Conservation (phyloP, 768 basidiomycete genomes). For the Austroboletus eburneus region DNA sequence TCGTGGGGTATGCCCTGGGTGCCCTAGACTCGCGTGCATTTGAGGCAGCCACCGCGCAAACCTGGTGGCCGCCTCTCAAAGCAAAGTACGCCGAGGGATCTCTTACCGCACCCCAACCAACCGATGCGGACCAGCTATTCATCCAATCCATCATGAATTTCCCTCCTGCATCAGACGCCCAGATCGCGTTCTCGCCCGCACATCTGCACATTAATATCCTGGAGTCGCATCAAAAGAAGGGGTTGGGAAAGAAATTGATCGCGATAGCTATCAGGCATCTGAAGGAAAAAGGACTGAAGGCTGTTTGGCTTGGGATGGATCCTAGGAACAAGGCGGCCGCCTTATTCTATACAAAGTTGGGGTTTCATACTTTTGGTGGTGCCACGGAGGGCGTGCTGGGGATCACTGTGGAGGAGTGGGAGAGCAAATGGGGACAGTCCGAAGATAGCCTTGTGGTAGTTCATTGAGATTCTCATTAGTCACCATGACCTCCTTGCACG, state of each 20-base stretch:
- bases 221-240: slow-evolving; percentile 59
- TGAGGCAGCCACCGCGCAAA: slow-evolving; percentile 47
- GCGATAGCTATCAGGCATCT: slow-evolving; percentile 50
- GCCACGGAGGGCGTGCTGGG: slow-evolving; percentile 51
- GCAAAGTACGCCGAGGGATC: slow-evolving; percentile 44
- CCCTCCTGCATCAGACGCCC: slow-evolving; percentile 44
- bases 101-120: slow-evolving; percentile 12
- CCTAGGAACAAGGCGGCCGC: slow-evolving; percentile 56
- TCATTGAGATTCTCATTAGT: no score
- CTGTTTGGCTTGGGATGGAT: slow-evolving; percentile 69
- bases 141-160: slow-evolving; percentile 34
- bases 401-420: slow-evolving; percentile 43
- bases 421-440: slow-evolving; percentile 10
- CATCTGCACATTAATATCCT: slow-evolving; percentile 76
- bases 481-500: no score
- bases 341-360: slow-evolving; percentile 58
- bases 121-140: slow-evolving; percentile 27
- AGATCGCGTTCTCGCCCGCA: slow-evolving; percentile 62
- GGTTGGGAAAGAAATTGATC: slow-evolving; percentile 69
- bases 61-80: slow-evolving; percentile 66
- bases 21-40: slow-evolving; percentile 64
- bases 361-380: slow-evolving; percentile 55
- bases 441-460: background rate
- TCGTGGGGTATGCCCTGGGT: slow-evolving; percentile 72
- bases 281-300: slow-evolving; percentile 40